Base-by-base conservation (phyloP, 805 yeast genomes). In the Grigorovia jiainica region DNA sequence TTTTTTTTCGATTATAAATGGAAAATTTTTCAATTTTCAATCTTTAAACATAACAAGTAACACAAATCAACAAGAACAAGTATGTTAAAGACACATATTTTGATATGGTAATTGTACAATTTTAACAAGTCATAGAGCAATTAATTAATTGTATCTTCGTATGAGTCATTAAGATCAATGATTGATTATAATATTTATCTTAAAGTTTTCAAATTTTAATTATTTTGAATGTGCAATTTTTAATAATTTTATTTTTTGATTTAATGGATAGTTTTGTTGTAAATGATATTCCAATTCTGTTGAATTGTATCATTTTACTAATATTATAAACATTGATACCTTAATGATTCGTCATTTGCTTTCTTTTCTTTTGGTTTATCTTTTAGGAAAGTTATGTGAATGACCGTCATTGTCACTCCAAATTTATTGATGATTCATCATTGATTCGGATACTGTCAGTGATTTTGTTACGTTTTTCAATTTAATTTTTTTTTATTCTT, bases 291-390 rank as follows among this genome's bases (percentile, higher is more conserved):
- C 15, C n/a, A 31, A 41, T 43, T 47, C 47, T 27, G 50, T 38
- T 17, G 50, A 47, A 49, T 47, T 24, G 42, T 25, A 35, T 32
- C 41, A 41, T 44, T 17, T 42, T 47, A 43, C 42, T 27, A 35
- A 34, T 24, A 35, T 33, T 37, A 42, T 43, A 35, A 39, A 24
- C 49, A 45, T 42, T 48, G 51, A 48, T 45, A 48, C 51, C 48
- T 38, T 45, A 40, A 40, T 25, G 31, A 13, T 27, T 27, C n/a
- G 31, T 27, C 31, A 27, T 27, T 27, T 3, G 3, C 7, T 27
- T 7, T 7, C 7, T 13, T 27, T 27, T 4, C 11, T 10, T 15
- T 27, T 7, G 27, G 8, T 27, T 27, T 13, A 27, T 13, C 16
- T 6, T 13, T 11, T 11, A 3, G 31, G 19, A n/a, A n/a, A n/a